Conservation (phyloP, 2,329 filamentous ascomycete genomes). For the Penicillium vulpinum region DNA sequence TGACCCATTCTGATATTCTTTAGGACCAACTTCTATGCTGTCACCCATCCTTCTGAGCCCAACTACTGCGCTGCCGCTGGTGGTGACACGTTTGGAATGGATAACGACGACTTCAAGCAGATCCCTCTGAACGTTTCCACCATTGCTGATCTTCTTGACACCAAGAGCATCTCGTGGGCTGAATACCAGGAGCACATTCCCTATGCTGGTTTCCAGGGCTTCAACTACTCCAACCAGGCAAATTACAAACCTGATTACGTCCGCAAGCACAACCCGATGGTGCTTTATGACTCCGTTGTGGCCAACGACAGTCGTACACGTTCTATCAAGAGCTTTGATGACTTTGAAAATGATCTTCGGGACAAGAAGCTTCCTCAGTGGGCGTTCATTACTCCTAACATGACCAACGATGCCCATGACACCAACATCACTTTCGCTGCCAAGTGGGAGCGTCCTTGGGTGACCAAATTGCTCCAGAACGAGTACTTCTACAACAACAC, state of each 20-base stretch:
- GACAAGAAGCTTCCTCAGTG: conserved; percentile 68
- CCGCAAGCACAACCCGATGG: conserved; percentile 72
- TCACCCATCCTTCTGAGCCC: conserved; percentile 73
- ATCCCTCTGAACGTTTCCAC: conserved; percentile 64
- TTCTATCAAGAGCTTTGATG: conserved; percentile 71
- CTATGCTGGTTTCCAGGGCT: conserved; percentile 70
- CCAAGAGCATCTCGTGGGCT: conserved; percentile 65
- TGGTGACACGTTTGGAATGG: conserved; percentile 73
- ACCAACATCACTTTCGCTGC: conserved; percentile 68
- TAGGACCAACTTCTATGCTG: conserved; percentile 55
- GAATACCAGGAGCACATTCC: conserved; percentile 78
- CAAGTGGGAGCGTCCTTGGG: conserved; percentile 66
- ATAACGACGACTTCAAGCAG: conserved; percentile 64
- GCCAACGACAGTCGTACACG: conserved; percentile 59
- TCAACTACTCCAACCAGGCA: conserved; percentile 62
- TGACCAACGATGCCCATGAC: conserved; percentile 66
- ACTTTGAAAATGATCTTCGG: conserved; percentile 68
- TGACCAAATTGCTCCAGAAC: conserved; percentile 69
- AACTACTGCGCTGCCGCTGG: conserved; percentile 71
- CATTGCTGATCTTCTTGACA: conserved; percentile 68
- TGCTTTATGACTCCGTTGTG: conserved; percentile 67
- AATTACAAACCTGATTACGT: conserved; percentile 73
- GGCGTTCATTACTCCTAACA: conserved; percentile 47
- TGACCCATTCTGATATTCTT: not conserved
- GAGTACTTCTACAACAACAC: conserved; percentile 73